Conservation (phyloP, 2,329 filamentous ascomycete species). For the Aspergillus sp. region DNA sequence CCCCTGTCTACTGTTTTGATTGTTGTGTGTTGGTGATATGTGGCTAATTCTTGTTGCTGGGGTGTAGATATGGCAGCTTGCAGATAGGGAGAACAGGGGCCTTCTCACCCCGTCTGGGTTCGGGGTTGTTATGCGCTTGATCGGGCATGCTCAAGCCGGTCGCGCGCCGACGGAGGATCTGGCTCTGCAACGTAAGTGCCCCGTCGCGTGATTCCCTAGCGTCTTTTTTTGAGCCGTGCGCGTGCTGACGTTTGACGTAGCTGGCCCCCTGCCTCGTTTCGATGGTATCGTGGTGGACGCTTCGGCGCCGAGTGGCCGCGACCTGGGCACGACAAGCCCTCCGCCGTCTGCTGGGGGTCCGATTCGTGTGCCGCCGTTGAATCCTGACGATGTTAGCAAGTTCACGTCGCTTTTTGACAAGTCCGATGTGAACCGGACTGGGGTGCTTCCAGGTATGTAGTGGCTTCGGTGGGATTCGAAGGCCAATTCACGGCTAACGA, state of each 20-base stretch:
- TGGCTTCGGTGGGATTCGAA: neutral
- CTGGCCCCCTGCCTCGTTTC: constrained; percentile 84
- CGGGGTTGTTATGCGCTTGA: constrained; percentile 83
- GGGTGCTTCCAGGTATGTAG: constrained; percentile 58
- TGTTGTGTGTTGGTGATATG: neutral
- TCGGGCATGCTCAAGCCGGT: constrained; percentile 88
- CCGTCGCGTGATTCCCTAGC: neutral
- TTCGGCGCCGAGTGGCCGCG: constrained; percentile 40
- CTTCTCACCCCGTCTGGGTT: constrained; percentile 90
- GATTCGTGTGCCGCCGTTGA: constrained; percentile 80
- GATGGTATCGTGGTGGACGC: constrained; percentile 58
- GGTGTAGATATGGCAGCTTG: constrained; percentile 92
- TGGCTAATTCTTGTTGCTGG: constrained; percentile 1
- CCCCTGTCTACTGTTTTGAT: neutral
- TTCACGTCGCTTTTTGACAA: constrained; percentile 87
- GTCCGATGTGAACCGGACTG: constrained; percentile 63
- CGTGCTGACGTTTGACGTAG: constrained; percentile 16
- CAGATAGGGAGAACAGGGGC: constrained; percentile 91
- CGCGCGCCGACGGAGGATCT: constrained; percentile 72
- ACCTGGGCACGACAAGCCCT: constrained; percentile 37
- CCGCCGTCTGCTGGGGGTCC: constrained; percentile 49
- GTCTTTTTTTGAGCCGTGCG: no score
- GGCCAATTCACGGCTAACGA: no score
- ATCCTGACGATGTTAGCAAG: constrained; percentile 79
- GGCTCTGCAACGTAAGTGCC: constrained; percentile 61